These are phyloP conservation scores for Escovopsis sp. DNA, from an alignment of 2,329 filamentous ascomycete genomes.

Conservation along the genomic window DNA sequence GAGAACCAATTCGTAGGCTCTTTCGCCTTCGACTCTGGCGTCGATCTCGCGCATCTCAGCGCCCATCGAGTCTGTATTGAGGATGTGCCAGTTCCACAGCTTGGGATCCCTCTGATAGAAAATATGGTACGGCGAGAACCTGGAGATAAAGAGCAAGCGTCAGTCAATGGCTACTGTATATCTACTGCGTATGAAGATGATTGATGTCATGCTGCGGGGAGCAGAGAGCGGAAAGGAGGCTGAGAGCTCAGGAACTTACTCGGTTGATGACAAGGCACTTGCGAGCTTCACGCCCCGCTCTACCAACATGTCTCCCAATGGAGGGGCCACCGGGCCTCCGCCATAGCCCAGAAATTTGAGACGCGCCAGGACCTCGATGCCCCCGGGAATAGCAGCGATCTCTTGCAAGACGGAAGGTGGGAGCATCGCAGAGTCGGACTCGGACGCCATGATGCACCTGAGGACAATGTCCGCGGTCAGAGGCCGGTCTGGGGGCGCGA, in stretches of 20 bases:
- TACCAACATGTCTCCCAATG: slow-evolving; percentile 23
- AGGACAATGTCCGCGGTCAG: slow-evolving; percentile 19
- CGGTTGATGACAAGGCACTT: slow-evolving; percentile 27
- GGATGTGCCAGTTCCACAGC: slow-evolving; percentile 29
- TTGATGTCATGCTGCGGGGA: no score
- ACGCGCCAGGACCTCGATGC: slow-evolving; percentile 16
- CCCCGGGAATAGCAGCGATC: slow-evolving; percentile 20
- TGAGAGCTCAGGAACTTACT: slow-evolving; percentile 16
- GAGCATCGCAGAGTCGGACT: slow-evolving; percentile 15
- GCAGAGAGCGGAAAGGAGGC: not conserved
- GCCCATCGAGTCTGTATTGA: slow-evolving; percentile 26
- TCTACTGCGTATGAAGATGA: no score
- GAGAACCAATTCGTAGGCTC: slow-evolving; percentile 19
- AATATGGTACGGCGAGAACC: slow-evolving; percentile 20
- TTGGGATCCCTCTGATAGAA: slow-evolving; percentile 18
- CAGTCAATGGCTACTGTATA: no score
- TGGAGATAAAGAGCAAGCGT: slow-evolving; percentile 6
- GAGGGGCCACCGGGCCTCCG: slow-evolving; percentile 24
- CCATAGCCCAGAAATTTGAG: slow-evolving; percentile 21
- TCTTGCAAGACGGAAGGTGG: slow-evolving; percentile 30
- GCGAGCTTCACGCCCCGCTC: slow-evolving; percentile 19
- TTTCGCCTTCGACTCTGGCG: slow-evolving; percentile 2
- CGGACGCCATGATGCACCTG: slow-evolving; percentile 15
- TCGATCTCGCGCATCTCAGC: slow-evolving; percentile 21
- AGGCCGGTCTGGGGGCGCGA: slow-evolving; percentile 19